Conservation (phyloP, 257 asterid species). For the Plectranthus barbatus region DNA sequence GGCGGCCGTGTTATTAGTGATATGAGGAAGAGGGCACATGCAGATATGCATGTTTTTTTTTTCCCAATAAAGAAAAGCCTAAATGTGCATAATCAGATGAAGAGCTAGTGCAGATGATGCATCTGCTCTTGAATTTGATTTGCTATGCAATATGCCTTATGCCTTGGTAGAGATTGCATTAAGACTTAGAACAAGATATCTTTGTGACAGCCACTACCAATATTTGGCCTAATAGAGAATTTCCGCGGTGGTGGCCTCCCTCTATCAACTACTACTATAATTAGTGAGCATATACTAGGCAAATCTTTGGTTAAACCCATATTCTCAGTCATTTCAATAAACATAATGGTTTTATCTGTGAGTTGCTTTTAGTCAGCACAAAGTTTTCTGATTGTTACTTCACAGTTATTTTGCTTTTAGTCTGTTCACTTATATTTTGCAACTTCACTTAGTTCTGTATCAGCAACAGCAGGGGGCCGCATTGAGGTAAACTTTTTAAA, state of each 20-base stretch:
- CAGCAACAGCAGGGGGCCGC: constrained; percentile 39
- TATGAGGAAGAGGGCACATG: constrained; percentile 82
- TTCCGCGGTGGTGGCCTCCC: constrained; percentile 30
- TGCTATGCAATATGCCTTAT: constrained; percentile 4
- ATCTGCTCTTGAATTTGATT: background rate
- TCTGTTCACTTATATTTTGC: too few relatives aligned
- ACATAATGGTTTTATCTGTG: background rate
- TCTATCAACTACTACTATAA: too few relatives aligned
- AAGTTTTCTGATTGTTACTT: background rate
- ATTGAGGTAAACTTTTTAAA: constrained; percentile 46
- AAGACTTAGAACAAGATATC: constrained; percentile 64
- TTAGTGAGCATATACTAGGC: constrained; percentile 48
- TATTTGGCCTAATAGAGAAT: constrained; percentile 36
- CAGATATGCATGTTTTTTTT: constrained; percentile 71
- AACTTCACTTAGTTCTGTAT: constrained; percentile 33
- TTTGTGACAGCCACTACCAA: constrained; percentile 49
- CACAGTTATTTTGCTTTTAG: constrained; percentile 40
- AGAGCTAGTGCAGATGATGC: constrained; percentile 87
- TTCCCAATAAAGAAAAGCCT: constrained; percentile 67
- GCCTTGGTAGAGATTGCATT: constrained; percentile 72
- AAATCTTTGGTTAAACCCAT: constrained; percentile 5
- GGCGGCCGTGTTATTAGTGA: constrained; percentile 76
- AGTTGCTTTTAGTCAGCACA: background rate
- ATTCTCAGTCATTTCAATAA: background rate
- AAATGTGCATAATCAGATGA: constrained; percentile 66